Base-by-base conservation (phyloP, 345 rosid species). In the Salix caprea region DNA sequence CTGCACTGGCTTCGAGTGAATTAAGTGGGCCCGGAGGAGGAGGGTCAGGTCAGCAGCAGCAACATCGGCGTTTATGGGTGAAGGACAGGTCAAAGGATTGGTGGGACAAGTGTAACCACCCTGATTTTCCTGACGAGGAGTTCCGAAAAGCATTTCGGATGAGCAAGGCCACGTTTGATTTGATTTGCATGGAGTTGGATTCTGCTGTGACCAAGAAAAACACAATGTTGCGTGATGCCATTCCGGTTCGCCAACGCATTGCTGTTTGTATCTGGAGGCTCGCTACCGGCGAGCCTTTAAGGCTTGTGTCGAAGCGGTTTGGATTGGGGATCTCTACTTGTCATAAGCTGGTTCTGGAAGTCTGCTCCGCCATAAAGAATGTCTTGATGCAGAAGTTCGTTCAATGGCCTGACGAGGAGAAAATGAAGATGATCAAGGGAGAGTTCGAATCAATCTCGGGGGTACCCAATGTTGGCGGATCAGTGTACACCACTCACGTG, bases 201-300 rank as follows among this genome's bases (percentile, higher is more conserved):
- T 72, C 87, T 12, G 85, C 81, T 26, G 96, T 94, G 42, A 94
- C 82, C 73, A 94, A 94, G 89, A 92, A 90, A 88, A 94, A 94
- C 86, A 94, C 97, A 73, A 87, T 87, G 91, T 85, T 93, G 5
- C 90, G 97, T 0, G 97, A 91, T 68, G 97, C 97, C 37, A 90
- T 93, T 56, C 97, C 97, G 16, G 97, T 91, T n/a, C 92, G 89
- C 7, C 94, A 93, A 74, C 90, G 97, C 65, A 89, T 93, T 0
- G 97, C 92, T n/a, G 96, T 93, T 62, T 93, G 97, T 82, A 86
- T 93, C 62, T 93, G 96, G 96, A 80, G 97, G 86, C 71, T 93
- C 61, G 97, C 97, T 12, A 91, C 91, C 0, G 96, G 97, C 2
- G 96, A 92, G 78, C 94, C 97, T 8, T 88, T 93, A 0, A 85